phyloP scores from a whole-genome alignment of 2,329 filamentous ascomycete genomes.

The Dothiorella sarmentorum region DNA sequence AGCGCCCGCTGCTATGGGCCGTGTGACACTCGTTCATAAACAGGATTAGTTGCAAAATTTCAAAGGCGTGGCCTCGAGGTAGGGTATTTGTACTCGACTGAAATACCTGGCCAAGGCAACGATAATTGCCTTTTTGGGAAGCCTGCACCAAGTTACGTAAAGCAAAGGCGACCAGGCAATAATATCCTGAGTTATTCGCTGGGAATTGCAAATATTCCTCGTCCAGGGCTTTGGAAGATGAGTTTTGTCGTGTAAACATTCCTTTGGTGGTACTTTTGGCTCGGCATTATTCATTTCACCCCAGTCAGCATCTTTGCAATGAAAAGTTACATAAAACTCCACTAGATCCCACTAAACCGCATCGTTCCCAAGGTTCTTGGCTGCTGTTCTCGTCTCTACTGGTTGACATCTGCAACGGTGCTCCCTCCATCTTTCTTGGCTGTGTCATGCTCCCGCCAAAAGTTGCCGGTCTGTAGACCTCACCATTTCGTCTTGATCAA shows the following conservation, averaged over 20 bases:
- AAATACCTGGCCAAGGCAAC: neutral
- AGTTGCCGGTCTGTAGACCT: too few relatives aligned
- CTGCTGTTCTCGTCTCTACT: neutral
- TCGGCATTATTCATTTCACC: neutral
- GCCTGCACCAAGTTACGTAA: neutral
- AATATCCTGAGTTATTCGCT: neutral
- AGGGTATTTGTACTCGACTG: neutral
- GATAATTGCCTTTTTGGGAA: neutral
- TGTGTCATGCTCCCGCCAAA: neutral
- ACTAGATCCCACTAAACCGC: neutral
- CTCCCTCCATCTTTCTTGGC: neutral
- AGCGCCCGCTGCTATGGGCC: neutral
- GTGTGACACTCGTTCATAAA: too few relatives aligned
- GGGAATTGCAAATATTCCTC: neutral
- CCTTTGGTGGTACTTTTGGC: neutral
- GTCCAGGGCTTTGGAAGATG: neutral
- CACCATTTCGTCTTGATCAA: too few relatives aligned
- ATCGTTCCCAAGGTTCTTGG: neutral
- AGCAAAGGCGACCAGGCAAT: neutral
- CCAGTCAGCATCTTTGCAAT: neutral
- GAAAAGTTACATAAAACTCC: neutral
- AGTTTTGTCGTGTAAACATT: neutral
- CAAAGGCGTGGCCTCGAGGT: too few relatives aligned
- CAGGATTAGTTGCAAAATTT: neutral
- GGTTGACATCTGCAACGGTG: neutral